Percentiles rank a stretch among this genome's conserved stretches.
phyloP scores from a whole-genome alignment of 2,329 filamentous ascomycete species.

The Penicillium brasilianum region DNA sequence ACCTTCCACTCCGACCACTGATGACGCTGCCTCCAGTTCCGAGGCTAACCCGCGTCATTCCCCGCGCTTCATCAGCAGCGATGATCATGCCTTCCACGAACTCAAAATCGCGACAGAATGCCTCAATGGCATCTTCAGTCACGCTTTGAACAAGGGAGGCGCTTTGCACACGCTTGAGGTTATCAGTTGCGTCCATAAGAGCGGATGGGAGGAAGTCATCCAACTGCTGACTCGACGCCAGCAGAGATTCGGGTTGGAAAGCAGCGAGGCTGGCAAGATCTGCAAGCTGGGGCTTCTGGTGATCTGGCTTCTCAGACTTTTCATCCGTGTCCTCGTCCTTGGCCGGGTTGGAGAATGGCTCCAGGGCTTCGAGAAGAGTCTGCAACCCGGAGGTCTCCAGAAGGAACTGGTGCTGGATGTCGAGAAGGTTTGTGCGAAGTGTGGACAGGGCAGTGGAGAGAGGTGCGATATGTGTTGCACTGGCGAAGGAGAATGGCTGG shows the following conservation, averaged over 20 bases:
- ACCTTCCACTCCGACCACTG: constrained; percentile 28
- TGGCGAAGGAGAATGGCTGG: constrained; percentile 63
- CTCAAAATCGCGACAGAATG: constrained; percentile 86
- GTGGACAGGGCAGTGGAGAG: constrained; percentile 59
- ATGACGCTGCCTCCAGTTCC: constrained; percentile 32
- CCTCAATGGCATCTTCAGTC: constrained; percentile 80
- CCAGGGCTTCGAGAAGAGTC: constrained; percentile 64
- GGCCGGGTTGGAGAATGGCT: constrained; percentile 40
- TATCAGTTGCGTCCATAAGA: constrained; percentile 87
- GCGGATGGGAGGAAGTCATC: constrained; percentile 93
- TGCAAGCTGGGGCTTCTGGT: constrained; percentile 55
- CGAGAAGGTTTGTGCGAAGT: constrained; percentile 59
- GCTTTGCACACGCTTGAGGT: constrained; percentile 74
- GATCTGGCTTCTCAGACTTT: constrained; percentile 30
- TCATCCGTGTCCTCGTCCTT: constrained; percentile 19
- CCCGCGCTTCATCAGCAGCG: constrained; percentile 59
- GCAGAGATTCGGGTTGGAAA: constrained; percentile 66
- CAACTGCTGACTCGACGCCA: constrained; percentile 72
- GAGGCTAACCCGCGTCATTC: constrained; percentile 41
- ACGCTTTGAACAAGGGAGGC: constrained; percentile 73
- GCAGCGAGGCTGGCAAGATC: constrained; percentile 60
- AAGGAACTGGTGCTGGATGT: constrained; percentile 74
- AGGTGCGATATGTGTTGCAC: constrained; percentile 61
- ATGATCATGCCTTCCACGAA: constrained; percentile 66
- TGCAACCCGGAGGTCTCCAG: constrained; percentile 75